A percentile compares a stretch with the other conserved stretches of the same genome.
These are phyloP conservation scores for Peronosclerospora sorghi DNA, from an alignment of 352 stramenopile genomes.

Conservation along the genomic window DNA sequence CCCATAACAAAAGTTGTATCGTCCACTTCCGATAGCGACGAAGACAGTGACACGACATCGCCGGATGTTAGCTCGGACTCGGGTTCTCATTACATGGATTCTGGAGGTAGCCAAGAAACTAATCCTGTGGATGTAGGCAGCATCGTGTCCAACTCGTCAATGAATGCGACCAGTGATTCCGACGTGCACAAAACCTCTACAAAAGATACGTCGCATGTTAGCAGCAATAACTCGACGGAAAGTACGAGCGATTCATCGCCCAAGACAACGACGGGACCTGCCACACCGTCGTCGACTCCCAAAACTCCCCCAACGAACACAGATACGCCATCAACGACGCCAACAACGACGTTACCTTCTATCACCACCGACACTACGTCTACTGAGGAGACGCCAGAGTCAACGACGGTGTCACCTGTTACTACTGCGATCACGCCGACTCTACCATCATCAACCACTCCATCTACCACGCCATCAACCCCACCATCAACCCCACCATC, in stretches of 20 bases:
- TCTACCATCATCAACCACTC: no score
- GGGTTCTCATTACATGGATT: slow-evolving; percentile 10
- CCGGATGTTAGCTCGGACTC: slow-evolving; percentile 10
- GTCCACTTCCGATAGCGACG: slow-evolving; percentile 12
- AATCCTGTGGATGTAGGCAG: slow-evolving; percentile 13
- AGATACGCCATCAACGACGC: slow-evolving; percentile 9
- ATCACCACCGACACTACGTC: not conserved
- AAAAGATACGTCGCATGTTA: not conserved
- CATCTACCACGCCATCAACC: not conserved
- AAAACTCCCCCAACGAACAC: slow-evolving; percentile 10
- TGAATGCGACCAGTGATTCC: not conserved
- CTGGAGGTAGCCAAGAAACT: slow-evolving; percentile 7
- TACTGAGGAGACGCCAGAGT: not conserved
- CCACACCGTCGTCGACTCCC: slow-evolving; percentile 17
- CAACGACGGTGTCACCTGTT: not conserved
- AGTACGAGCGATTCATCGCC: slow-evolving; percentile 9
- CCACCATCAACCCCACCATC: not conserved
- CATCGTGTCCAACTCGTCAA: slow-evolving; percentile 5
- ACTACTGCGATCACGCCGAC: not conserved
- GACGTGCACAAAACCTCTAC: not conserved
- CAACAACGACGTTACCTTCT: slow-evolving; percentile 11
- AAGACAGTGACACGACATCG: slow-evolving; percentile 16
- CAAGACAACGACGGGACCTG: slow-evolving; percentile 7
- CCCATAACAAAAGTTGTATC: slow-evolving; percentile 40
- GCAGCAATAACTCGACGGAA: not conserved